phyloP scores from a whole-genome alignment of 2,329 filamentous ascomycete species.

The Hymenoscyphus fraxineus region DNA sequence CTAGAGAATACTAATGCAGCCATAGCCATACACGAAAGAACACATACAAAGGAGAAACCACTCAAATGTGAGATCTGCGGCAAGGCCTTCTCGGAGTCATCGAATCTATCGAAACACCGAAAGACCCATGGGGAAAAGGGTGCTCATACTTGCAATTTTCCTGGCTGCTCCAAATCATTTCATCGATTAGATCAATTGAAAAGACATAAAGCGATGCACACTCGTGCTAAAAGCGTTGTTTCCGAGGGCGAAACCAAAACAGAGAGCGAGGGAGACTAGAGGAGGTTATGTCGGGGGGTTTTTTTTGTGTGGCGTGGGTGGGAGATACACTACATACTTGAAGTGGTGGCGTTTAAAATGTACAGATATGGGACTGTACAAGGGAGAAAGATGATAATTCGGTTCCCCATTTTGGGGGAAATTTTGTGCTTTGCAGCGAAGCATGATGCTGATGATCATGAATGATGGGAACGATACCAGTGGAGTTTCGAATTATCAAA shows the following conservation, averaged over 20 bases:
- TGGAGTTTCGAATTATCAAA: too few species aligned
- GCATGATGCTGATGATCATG: too few species aligned
- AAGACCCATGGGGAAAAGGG: slow-evolving; percentile 56
- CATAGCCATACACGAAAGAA: slow-evolving; percentile 62
- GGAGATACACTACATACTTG: too few species aligned
- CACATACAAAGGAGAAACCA: slow-evolving; percentile 63
- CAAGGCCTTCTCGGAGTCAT: slow-evolving; percentile 60
- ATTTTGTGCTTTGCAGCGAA: too few species aligned
- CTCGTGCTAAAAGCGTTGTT: neutral
- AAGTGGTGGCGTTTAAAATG: too few species aligned
- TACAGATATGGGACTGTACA: too few species aligned
- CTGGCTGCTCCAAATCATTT: slow-evolving; percentile 54
- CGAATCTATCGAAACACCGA: slow-evolving; percentile 63
- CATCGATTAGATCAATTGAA: slow-evolving; percentile 58
- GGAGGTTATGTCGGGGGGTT: too few species aligned
- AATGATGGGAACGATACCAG: too few species aligned
- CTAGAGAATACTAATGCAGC: neutral
- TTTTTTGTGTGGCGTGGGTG: too few species aligned
- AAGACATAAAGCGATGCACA: slow-evolving; percentile 43
- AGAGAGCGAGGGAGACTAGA: slow-evolving; percentile 12
- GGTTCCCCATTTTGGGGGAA: too few species aligned
- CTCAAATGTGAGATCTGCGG: slow-evolving; percentile 55
- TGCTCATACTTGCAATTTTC: slow-evolving; percentile 45
- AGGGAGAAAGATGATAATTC: too few species aligned
- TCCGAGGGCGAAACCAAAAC: slow-evolving; percentile 9